Evolutionary conservation across 2,329 filamentous ascomycete species (phyloP).

Genomic region (Furcasterigmium sp.): DNA sequence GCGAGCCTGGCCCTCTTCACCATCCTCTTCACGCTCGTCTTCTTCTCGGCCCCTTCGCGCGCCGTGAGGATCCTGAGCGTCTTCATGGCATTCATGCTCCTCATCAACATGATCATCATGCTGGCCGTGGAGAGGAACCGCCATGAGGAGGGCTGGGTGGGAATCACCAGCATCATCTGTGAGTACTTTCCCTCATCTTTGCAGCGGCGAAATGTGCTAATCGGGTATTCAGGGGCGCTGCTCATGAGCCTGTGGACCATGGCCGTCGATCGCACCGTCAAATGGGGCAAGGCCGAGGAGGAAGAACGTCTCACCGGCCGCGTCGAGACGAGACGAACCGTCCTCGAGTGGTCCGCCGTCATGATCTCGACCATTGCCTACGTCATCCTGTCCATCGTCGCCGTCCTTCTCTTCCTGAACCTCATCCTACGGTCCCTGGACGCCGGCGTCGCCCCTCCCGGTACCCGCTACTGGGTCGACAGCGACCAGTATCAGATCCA

Average conservation of each 20-base stretch:
- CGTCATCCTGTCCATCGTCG: slow-evolving; percentile 60
- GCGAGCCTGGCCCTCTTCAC: slow-evolving; percentile 73
- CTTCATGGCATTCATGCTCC: slow-evolving; percentile 59
- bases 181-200: slow-evolving; percentile 14
- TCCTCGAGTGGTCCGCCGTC: slow-evolving; percentile 81
- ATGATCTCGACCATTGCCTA: slow-evolving; percentile 69
- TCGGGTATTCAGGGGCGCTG: slow-evolving; percentile 56
- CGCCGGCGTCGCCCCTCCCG: slow-evolving; percentile 65
- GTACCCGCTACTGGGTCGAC: slow-evolving; percentile 75
- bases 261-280: slow-evolving; percentile 72
- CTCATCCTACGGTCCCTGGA: slow-evolving; percentile 78
- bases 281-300: slow-evolving; percentile 89
- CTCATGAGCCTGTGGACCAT: slow-evolving; percentile 77
- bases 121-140: slow-evolving; percentile 69
- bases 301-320: slow-evolving; percentile 89
- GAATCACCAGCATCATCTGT: slow-evolving; percentile 76
- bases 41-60: slow-evolving; percentile 81
- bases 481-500: slow-evolving; percentile 82
- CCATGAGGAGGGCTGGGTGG: slow-evolving; percentile 84
- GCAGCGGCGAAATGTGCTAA: neutral
- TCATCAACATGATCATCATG: slow-evolving; percentile 75
- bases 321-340: slow-evolving; percentile 74
- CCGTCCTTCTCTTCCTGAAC: slow-evolving; percentile 72
- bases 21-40: slow-evolving; percentile 71
- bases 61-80: slow-evolving; percentile 70